Base-by-base conservation (phyloP, 208 protist genomes). In the Leishmania aethiopica region DNA sequence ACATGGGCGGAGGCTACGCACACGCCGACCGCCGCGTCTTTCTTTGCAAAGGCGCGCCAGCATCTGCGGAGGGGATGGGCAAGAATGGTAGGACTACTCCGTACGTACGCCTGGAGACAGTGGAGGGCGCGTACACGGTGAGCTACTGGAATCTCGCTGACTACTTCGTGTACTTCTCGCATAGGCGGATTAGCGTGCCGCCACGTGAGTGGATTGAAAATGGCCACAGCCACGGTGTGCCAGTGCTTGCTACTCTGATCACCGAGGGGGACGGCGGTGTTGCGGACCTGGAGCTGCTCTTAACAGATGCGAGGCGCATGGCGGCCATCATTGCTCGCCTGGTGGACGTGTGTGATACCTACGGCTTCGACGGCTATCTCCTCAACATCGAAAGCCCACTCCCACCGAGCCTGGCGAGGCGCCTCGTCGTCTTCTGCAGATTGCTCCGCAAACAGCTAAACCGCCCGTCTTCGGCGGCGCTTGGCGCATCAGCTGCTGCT, bases 361-460 rank as follows among this genome's bases (percentile, higher is more conserved):
- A 96, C 82, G 83, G 88, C 51, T 99, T 99, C 78, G 96, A 99
- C 82, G 97, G 97, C 15, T 99, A 97, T 81, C 85, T 99, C 17
- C 57, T 99, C 25, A 99, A 99, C 86, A 88, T 98, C 62, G 97
- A 99, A 85, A 91, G 84, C 70, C 17, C 28, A 57, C 51, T 95
- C 40, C 83, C 85, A 49, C 19, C 74, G 67, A 82, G 13, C 13
- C 45, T 91, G 55, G 87, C 89, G 53, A 87, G 93, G 71, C 86
- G 89, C 3, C 81, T 97, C 11, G 69, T 90, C 11, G 70, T 88
- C 35, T 97, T 97, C 85, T 84, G 85, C 49, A 71, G 79, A 22
- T 89, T 88, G 83, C 92, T 97, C 37, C 85, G 87, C 37, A 83
- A 77, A n/a, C 76, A 84, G 60, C 84, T 92, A 15, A 81, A 86